phyloP scores from a whole-genome alignment of 1,139 yeast genomes.

The Saccharomyces hybrid region DNA sequence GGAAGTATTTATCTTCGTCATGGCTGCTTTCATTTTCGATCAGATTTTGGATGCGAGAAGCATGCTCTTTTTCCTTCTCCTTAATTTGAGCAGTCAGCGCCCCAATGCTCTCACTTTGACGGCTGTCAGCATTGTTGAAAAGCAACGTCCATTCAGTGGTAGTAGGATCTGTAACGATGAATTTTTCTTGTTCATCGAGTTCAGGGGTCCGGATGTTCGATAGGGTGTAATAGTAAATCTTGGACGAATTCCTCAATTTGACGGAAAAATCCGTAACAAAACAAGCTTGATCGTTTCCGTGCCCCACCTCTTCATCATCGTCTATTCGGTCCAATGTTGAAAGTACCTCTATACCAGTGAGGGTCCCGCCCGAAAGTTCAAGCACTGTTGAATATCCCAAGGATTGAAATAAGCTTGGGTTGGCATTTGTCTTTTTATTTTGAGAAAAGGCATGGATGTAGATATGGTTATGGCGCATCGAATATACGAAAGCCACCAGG shows the following conservation, averaged over 20 bases:
- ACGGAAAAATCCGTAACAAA: background rate
- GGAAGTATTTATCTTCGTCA: constrained; percentile 1
- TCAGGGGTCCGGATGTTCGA: background rate
- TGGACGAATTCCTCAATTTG: background rate
- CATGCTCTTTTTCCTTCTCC: background rate
- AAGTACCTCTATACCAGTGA: constrained; percentile 11
- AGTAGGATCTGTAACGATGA: background rate
- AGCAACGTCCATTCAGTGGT: background rate
- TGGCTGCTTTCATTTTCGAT: background rate
- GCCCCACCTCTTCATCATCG: background rate
- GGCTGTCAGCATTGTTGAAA: background rate
- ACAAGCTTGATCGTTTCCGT: background rate
- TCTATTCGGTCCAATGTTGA: background rate
- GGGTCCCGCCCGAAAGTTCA: constrained; percentile 9
- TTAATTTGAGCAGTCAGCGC: background rate
- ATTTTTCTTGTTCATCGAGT: background rate
- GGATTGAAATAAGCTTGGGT: constrained; percentile 11
- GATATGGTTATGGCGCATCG: constrained; percentile 17
- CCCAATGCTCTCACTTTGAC: background rate
- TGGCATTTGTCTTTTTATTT: background rate
- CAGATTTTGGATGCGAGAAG: background rate
- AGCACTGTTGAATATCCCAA: constrained; percentile 15
- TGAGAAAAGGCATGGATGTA: constrained; percentile 19
- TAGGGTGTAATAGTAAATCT: background rate
- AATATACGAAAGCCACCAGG: constrained; percentile 17